Conservation (phyloP, 1,284 basidiomycete species). For the Cutaneotrichosporon cutaneum region DNA sequence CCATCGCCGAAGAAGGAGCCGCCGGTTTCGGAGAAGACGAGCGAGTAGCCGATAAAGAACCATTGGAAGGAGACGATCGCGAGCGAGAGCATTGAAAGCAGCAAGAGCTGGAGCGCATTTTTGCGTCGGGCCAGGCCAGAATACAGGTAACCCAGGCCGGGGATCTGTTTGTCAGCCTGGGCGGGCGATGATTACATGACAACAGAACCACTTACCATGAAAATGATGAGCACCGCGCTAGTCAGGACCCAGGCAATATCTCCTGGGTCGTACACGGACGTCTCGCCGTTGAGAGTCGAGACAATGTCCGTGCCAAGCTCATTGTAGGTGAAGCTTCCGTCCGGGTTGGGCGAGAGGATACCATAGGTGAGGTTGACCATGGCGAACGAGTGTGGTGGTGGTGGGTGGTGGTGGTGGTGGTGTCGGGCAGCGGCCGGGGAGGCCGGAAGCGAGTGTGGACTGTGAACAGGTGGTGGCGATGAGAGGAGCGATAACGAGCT, state of each 20-base stretch:
- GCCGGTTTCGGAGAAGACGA: constrained; percentile 72
- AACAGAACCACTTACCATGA: constrained; percentile 47
- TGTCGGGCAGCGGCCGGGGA: neutral
- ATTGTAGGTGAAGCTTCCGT: constrained; percentile 23
- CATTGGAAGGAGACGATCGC: constrained; percentile 77
- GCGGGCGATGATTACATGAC: neutral
- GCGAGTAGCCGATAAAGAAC: constrained; percentile 81
- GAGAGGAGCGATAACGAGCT: neutral
- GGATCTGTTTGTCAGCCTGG: constrained; percentile 55
- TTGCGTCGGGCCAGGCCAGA: constrained; percentile 76
- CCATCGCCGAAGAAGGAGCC: constrained; percentile 65
- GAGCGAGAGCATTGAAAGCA: constrained; percentile 64
- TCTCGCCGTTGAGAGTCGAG: constrained; percentile 27
- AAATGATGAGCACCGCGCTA: constrained; percentile 72
- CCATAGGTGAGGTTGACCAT: constrained; percentile 32
- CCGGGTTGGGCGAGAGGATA: constrained; percentile 22
- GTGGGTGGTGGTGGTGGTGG: too few relatives aligned
- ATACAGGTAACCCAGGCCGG: constrained; percentile 73
- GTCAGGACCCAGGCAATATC: constrained; percentile 81
- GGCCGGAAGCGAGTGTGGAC: neutral
- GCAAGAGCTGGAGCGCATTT: constrained; percentile 57
- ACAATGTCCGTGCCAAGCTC: constrained; percentile 36
- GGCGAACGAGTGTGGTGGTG: constrained; percentile 5
- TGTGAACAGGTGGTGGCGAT: neutral
- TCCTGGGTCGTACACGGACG: constrained; percentile 64